Evolutionary conservation across 1,284 basidiomycete species (phyloP), one percentile per base, ranked within the genome.

Genomic region (Sporisorium iseilematis-ciliati): DNA sequence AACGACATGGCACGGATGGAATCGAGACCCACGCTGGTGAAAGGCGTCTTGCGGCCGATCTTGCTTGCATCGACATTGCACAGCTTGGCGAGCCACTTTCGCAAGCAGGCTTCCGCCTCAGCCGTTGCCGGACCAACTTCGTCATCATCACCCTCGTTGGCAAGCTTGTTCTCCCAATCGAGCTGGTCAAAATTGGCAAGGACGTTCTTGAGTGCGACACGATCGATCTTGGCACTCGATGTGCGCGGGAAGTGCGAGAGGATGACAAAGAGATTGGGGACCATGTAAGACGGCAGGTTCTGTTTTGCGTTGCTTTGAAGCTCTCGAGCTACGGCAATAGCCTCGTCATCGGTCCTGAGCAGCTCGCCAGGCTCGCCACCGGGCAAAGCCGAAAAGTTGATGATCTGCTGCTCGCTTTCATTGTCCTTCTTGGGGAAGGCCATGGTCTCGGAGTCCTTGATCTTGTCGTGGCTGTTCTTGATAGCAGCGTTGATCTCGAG

Each of bases 401-500:
- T 84, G 64, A 86, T 83, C 42, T 79, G 73, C 31, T 77, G 75
- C 46, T 77, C 74, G 41, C 65, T 75, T 10, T 66, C 77, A 38
- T 66, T 65, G 46, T 57, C 66, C 6, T 51, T 69, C 48, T 72
- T 76, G 12, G 75, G 72, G 31, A 85, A 68, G 18, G 80, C 81
- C 65, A 81, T 81, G 35, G 84, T 85, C 64, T 82, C 79, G 26
- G 77, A 82, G 61, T 80, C 81, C 57, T 76, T 83, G 73, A 82
- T 78, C 46, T 52, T 63, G 41, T 62, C 58, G 33, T 70, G 78
- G 54, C 74, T 77, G 40, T 75, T 65, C 65, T 83, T 79, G 57
- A 86, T 75, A 16, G 84, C 79, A n/a, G 85, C 84, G 49, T 85
- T 86, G 75, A 86, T 86, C 65, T 86, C 85, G 52, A 82, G 75